Percentiles rank a stretch among this genome's conserved stretches.
Evolutionary conservation across 306 rosid species (phyloP).

Genomic region (Carpinus viminea): DNA sequence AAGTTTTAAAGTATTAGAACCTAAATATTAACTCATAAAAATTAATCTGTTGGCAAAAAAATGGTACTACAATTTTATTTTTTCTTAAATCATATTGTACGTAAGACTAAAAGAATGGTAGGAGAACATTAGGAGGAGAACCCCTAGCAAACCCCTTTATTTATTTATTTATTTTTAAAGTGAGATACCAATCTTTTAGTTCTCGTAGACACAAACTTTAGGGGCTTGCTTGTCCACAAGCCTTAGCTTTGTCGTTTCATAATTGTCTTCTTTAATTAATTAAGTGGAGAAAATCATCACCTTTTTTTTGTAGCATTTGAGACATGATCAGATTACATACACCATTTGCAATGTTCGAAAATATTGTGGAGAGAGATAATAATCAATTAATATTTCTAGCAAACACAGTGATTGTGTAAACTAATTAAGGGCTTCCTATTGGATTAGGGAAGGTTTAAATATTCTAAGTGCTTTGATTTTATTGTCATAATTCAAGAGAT

Average conservation of each 20-base stretch:
- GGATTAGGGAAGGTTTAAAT: background rate
- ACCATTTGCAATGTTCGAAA: background rate
- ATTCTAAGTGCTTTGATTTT: background rate
- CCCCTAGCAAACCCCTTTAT: too few relatives aligned
- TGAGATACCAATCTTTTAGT: background rate
- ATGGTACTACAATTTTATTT: too few relatives aligned
- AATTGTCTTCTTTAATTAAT: background rate
- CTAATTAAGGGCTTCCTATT: background rate
- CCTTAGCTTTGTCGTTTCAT: background rate
- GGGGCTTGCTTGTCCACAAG: background rate
- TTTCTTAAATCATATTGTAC: too few relatives aligned
- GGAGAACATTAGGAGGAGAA: too few relatives aligned
- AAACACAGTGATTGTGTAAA: background rate
- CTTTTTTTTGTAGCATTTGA: background rate
- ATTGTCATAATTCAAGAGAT: background rate
- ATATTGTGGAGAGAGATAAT: background rate
- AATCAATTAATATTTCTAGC: background rate
- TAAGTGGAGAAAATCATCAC: background rate
- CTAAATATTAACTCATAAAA: too few relatives aligned
- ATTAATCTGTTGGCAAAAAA: too few relatives aligned
- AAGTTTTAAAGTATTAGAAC: too few relatives aligned
- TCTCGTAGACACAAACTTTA: background rate
- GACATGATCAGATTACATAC: background rate
- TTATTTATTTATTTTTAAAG: too few relatives aligned
- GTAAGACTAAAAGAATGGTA: too few relatives aligned